Evolutionary conservation across 768 basidiomycete species (phyloP), one percentile per base, ranked within the genome.

Genomic region (Fomitopsis serialis): DNA sequence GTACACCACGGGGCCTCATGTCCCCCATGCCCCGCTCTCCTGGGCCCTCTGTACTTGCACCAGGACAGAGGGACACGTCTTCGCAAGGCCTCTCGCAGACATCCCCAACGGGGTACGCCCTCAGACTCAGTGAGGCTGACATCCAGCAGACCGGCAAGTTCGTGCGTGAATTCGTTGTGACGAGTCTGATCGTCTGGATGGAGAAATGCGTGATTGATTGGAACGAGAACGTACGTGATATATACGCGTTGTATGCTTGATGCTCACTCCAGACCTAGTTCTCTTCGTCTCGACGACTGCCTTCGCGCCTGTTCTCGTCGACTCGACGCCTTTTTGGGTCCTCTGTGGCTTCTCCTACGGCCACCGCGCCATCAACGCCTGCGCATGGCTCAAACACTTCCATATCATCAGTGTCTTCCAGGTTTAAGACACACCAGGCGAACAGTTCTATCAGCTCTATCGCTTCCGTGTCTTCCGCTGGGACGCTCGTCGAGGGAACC

Each of bases 131-230:
- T 9, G 84, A 92, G 61, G 70, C 72, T 45, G 93, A 96, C 70
- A 87, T 92, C 13, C 79, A 86, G 50, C 79, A 82, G 59, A 80
- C 84, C 6, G 83, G 84, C 0, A 79, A 81, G 50, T 92, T 98
- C 61, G 78, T 91, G 10, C 80, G 93, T 43, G 95, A 97, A 67
- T 87, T 98, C 60, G 76, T 92, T 3, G 84, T 86, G 11, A 92
- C 89, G 83, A 94, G 89, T 63, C 69, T 98, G 43, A 68, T 98
- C 2, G 95, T 95, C 1, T 98, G 91, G 91, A 95, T 98, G 92
- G 96, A 98, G 71, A 91, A 87, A 63, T 87, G 85, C 67, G 89
- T 95, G 5, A 60, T 92, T 44, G 91, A 96, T 58, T 96, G 94
- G 92, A 98, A 97, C 65, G 95, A 98, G 72, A 76, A 76, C 54